phyloP scores from a whole-genome alignment of 768 basidiomycete genomes.

The Lentinula aciculospora region DNA sequence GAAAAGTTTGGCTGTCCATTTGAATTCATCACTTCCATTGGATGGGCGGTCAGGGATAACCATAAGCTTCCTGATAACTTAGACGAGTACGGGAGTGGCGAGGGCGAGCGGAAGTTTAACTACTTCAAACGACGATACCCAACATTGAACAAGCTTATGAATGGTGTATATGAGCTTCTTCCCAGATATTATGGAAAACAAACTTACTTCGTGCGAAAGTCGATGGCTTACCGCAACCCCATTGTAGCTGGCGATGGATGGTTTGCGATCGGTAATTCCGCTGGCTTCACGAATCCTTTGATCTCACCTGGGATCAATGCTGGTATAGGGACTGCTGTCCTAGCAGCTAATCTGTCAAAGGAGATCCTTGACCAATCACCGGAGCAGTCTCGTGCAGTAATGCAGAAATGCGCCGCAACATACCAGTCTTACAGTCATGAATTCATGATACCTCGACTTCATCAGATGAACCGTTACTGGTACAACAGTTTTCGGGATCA shows the following conservation, averaged over 20 bases:
- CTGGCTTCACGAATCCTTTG: constrained; percentile 13
- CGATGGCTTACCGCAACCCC: constrained; percentile 9
- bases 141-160: background rate
- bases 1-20: constrained; percentile 11
- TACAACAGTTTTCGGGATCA: background rate
- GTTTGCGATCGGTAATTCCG: constrained; percentile 9
- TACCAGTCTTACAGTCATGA: background rate
- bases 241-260: constrained; percentile 11
- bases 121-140: constrained; percentile 11
- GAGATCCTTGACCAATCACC: background rate
- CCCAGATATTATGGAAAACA: constrained; percentile 6
- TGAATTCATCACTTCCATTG: constrained; percentile 10
- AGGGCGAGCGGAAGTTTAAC: constrained; percentile 12
- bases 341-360: constrained; percentile 4
- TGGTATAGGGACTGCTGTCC: constrained; percentile 8
- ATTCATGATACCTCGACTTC: background rate
- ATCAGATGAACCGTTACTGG: background rate
- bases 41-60: constrained; percentile 11
- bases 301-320: constrained; percentile 13
- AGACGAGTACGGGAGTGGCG: constrained; percentile 5
- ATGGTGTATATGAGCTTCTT: constrained; percentile 7
- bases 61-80: constrained; percentile 8
- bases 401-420: background rate
- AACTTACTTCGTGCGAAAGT: constrained; percentile 12
- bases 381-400: background rate